Base-by-base conservation (phyloP, 2,329 filamentous ascomycete genomes). In the Sarocladium oryzae region DNA sequence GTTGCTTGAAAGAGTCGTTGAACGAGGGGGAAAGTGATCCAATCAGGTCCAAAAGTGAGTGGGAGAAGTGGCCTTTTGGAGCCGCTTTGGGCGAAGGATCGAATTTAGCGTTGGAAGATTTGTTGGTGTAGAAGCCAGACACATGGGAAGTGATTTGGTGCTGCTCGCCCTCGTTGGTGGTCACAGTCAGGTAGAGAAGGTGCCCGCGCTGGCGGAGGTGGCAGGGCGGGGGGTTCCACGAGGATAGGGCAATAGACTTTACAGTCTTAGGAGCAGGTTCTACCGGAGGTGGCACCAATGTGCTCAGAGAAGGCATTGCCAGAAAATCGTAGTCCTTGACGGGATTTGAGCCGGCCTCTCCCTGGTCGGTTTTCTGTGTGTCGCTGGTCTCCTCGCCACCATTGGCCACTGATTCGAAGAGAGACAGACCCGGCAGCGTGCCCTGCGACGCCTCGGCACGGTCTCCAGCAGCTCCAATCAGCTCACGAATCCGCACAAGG, bases 91-190 rank as follows among this genome's bases (percentile, higher is more conserved):
- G 91, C 58, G 83, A 85, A 9, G 93, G 93, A 66, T 97, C 93
- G 62, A 99, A 99, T 70, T 93, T 96, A 71, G 81, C 82, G 70
- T 93, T 96, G 51, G 89, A 93, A 26, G 88, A 96, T 69, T 91
- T 96, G 78, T 96, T 99, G 63, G 97, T 87, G 67, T 86, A 99
- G 76, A 99, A 99, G 18, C 93, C 93, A 13, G 90, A 91, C 49
- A 96, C 87, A 61, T 96, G 89, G 13, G 89, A 83, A 9, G 95
- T 99, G 63, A 99, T 86, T 68, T 96, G 90, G 68, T 87, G 85
- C 67, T 95, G 89, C 71, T 99, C 93, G 56, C 91, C 91, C 70
- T 99, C 93, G 60, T 89, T 92, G 52, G 91, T 97, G 15, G 86
- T 92, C 38, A 93, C 78, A 56, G 89, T 78, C 18, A 99, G 78